A percentile compares a stretch with the other conserved stretches of the same genome.
Conservation (phyloP, 108 stramenopile species). For the Pseudonitzschia delicatissima region DNA sequence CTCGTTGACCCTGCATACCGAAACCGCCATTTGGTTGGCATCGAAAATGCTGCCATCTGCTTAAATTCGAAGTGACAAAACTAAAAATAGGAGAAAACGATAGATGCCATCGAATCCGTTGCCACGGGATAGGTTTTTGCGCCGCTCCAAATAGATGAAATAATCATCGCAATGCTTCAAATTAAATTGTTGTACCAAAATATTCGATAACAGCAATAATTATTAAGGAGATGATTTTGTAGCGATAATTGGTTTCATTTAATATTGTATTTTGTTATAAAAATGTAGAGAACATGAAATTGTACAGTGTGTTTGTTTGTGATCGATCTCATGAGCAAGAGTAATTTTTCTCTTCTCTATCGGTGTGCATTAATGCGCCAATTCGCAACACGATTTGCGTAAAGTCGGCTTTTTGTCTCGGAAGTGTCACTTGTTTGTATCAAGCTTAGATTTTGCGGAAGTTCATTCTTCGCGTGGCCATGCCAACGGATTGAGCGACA, state of each 20-base stretch:
- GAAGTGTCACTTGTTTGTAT: background rate
- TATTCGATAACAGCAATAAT: too few relatives aligned
- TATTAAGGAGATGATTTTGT: too few relatives aligned
- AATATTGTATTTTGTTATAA: too few relatives aligned
- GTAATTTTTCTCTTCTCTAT: too few relatives aligned
- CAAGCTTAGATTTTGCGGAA: background rate
- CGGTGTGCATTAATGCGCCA: too few relatives aligned
- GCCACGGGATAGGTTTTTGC: slow-evolving; percentile 38
- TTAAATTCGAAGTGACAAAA: slow-evolving; percentile 35
- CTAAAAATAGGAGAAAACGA: slow-evolving; percentile 3
- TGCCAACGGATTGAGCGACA: slow-evolving; percentile 25
- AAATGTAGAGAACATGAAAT: too few relatives aligned
- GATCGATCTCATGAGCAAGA: too few relatives aligned
- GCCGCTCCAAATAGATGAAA: too few relatives aligned
- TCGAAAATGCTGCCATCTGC: slow-evolving; percentile 30
- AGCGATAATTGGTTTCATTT: too few relatives aligned
- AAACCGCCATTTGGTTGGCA: slow-evolving; percentile 61
- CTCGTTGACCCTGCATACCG: slow-evolving; percentile 58
- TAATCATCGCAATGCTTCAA: too few relatives aligned
- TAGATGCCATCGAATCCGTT: slow-evolving; percentile 45
- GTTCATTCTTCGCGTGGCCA: slow-evolving; percentile 17
- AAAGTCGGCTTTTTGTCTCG: slow-evolving; percentile 3
- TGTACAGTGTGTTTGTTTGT: too few relatives aligned
- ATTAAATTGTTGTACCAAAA: too few relatives aligned
- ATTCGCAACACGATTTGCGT: slow-evolving; percentile 5